phyloP scores from a whole-genome alignment of 192 early-diverging fungal species.

The Gamsiella multidivaricata region DNA sequence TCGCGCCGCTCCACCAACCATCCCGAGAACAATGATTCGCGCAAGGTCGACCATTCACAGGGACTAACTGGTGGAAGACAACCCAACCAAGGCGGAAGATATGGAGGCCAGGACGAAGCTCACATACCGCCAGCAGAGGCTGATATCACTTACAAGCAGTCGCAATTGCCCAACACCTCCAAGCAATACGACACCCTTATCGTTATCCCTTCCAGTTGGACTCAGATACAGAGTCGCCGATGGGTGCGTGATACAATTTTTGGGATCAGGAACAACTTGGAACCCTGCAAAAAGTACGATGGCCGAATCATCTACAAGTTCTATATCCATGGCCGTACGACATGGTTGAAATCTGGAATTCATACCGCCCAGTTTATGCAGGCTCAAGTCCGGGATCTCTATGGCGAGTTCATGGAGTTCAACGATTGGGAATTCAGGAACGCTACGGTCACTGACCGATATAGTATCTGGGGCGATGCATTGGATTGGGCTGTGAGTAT shows the following conservation, averaged over 20 bases:
- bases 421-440: constrained; percentile 52
- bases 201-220: constrained; percentile 58
- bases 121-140: constrained; percentile 9
- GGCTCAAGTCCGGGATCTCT: constrained; percentile 40
- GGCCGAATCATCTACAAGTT: constrained; percentile 59
- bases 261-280: constrained; percentile 62
- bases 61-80: not conserved
- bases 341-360: constrained; percentile 18
- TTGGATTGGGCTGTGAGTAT: constrained; percentile 46
- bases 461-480: constrained; percentile 45
- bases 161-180: constrained; percentile 41
- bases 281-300: constrained; percentile 60
- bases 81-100: not conserved
- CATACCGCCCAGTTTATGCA: constrained; percentile 38
- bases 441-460: constrained; percentile 13
- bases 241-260: constrained; percentile 65
- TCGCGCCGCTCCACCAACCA: constrained; percentile 12
- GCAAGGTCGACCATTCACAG: constrained; percentile 1
- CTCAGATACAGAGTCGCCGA: constrained; percentile 45
- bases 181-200: constrained; percentile 58
- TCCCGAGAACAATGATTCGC: not conserved
- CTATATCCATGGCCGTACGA: constrained; percentile 44
- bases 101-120: not conserved
- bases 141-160: too few species aligned
- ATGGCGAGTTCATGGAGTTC: constrained; percentile 65